Percentiles rank a stretch among this genome's conserved stretches.
Evolutionary conservation across 192 early-diverging fungal genomes (phyloP).

Genomic region (Anaeromyces robustus): DNA sequence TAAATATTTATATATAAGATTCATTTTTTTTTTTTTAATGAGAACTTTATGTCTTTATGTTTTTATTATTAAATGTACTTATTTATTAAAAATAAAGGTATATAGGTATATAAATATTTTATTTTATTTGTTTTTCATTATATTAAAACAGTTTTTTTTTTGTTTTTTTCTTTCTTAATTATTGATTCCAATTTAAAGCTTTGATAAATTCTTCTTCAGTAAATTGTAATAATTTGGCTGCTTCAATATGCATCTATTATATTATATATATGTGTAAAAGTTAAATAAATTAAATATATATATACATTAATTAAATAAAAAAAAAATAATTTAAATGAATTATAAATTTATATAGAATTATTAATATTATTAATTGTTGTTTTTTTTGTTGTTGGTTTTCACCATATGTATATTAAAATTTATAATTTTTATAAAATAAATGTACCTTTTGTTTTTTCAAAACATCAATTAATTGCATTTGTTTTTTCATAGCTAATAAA

Average conservation of each 20-base stretch:
- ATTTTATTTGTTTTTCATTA: too few species aligned
- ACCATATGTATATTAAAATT: slow-evolving; percentile 8
- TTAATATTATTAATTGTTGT: too few species aligned
- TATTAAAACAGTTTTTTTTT: too few species aligned
- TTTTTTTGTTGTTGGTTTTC: neutral
- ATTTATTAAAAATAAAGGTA: too few species aligned
- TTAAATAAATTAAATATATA: neutral
- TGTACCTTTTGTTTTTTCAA: slow-evolving; percentile 34
- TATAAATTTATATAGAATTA: too few species aligned
- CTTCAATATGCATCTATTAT: slow-evolving; percentile 26
- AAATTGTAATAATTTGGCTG: slow-evolving; percentile 28
- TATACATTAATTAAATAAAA: neutral
- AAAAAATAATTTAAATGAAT: neutral
- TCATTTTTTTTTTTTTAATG: too few species aligned
- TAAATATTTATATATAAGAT: too few species aligned
- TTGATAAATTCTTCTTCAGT: slow-evolving; percentile 30
- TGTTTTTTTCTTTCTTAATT: too few species aligned
- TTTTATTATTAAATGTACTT: too few species aligned
- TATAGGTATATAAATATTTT: too few species aligned
- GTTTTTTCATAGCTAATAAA: slow-evolving; percentile 31
- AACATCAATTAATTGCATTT: slow-evolving; percentile 27
- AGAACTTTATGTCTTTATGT: too few species aligned
- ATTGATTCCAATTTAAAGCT: slow-evolving; percentile 9
- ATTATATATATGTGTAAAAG: neutral
- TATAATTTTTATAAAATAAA: slow-evolving; percentile 4